Evolutionary conservation across 805 yeast genomes (phyloP), one percentile per base, ranked within the genome.

Genomic region (Saturnispora galanensis): DNA sequence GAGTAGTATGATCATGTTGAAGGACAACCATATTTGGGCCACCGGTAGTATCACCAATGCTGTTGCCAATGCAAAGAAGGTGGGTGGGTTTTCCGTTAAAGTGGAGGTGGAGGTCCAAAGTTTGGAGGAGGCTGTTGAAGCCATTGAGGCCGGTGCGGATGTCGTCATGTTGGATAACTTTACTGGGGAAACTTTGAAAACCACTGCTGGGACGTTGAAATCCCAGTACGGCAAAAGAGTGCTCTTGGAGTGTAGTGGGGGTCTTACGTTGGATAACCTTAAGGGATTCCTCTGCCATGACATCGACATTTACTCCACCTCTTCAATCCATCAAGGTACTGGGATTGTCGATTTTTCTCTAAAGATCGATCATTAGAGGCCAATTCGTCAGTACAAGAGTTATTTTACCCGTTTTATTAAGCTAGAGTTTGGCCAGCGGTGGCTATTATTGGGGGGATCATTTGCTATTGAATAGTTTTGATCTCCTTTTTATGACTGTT

Each of bases 131-230:
- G 97, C 97, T 1, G 70, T 74, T 51, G 97, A 90, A 60, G 97
- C 97, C 21, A 90, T 90, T 55, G 76, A 69, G 12, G 95, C 97
- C 1, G 97, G 97, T 10, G 97, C 97, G 0, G 97, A 89, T 62
- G 84, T 90, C 16, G 81, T 90, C 49, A 89, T 89, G 97, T 72
- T 89, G 57, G 97, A 89, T 58, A 89, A 89, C 61, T 90, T 90
- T 62, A 59, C 70, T 4, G 85, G 87, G 2, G 74, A 70, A 1
- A 82, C 71, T 13, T 68, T 89, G 47, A 77, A 74, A 49, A 52
- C 58, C 0, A 90, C 82, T 15, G 95, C 96, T 0, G 59, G 58
- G 28, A 71, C 64, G 50, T 65, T 89, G 49, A 87, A 81, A 59
- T 47, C 54, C 2, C 69, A 68, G 52, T 85, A 84, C 78, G 69